Evolutionary conservation across 768 basidiomycete genomes (phyloP), one percentile per base, ranked within the genome.

Genomic region (Cystoderma amianthinum): DNA sequence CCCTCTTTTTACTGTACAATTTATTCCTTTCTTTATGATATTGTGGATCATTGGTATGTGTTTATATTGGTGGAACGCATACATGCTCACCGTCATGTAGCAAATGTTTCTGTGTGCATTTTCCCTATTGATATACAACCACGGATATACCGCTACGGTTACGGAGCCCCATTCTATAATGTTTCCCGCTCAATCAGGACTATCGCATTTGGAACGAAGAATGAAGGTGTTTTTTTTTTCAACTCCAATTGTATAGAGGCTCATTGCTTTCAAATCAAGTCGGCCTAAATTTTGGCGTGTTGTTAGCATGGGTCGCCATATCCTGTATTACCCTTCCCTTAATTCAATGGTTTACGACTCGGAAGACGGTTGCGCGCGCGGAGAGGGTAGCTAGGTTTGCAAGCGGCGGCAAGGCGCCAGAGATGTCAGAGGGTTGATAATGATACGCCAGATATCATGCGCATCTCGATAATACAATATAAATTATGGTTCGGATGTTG

Each of bases 161-260:
- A 75, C 49, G 80, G 69, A 2, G 67, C 64, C 52, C 82, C 81
- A 1, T 80, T 84, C 52, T 82, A 78, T 55, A 79, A 80, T 49
- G 63, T 82, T n/a, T 67, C 72, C 5, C 53, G 60, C 18, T 70
- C 78, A 1, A 65, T 73, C 9, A 66, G 83, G 15, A 61, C 72
- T 18, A 61, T 85, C 42, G 50, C 82, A 18, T 84, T 84, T 47
- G 56, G 69, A 30, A 81, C 78, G 1, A 74, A 73, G 53, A 76
- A 81, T 44, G 53, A 68, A 35, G 50, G 77, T 80, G 42, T 38
- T 71, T 58, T n/a, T 18, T n/a, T 5, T 32, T 22, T 35, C 30
- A 24, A 38, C 36, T 17, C n/a, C 28, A 39, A 35, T 37, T 18
- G 13, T 17, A 12, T 30, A 16, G 16, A 4, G 12, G n/a, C 21